These are phyloP conservation scores for Diophrys appendiculata DNA, from an alignment of 73 alveolate species.

Conservation along the genomic window DNA sequence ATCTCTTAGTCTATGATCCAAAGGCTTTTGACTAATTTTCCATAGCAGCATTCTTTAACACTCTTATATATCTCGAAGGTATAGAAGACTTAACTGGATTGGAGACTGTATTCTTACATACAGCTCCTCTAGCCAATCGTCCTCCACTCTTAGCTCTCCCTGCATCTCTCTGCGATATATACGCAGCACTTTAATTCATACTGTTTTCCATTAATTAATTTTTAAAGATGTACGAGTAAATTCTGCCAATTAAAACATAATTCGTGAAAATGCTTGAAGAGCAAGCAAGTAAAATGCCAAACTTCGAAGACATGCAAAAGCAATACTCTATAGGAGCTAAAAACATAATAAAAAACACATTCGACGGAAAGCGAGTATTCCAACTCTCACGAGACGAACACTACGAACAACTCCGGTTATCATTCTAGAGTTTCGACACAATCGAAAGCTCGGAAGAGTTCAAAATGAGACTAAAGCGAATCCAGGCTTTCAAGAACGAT, in stretches of 20 bases:
- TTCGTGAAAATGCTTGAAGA: slow-evolving; percentile 25
- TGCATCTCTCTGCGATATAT: too few species aligned
- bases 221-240: slow-evolving; percentile 20
- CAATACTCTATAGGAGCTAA: slow-evolving; percentile 47
- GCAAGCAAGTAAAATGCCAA: slow-evolving; percentile 2
- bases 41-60: neutral
- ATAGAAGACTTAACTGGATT: too few species aligned
- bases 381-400: slow-evolving; percentile 16
- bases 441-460: slow-evolving; percentile 33
- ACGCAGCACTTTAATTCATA: too few species aligned
- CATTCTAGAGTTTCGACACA: slow-evolving; percentile 43
- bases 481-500: neutral
- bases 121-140: too few species aligned
- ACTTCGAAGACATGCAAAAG: neutral
- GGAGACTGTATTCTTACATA: too few species aligned
- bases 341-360: slow-evolving; percentile 20
- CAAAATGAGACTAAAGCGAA: slow-evolving; percentile 19
- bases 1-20: too few species aligned
- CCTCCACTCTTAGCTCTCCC: too few species aligned
- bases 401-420: slow-evolving; percentile 1
- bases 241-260: slow-evolving; percentile 16
- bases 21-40: neutral
- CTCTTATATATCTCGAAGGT: slow-evolving; percentile 22
- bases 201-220: neutral
- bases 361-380: slow-evolving; percentile 15